A percentile compares a stretch with the other conserved stretches of the same genome.
phyloP scores from a whole-genome alignment of 768 basidiomycete species.

The Mycena galopus region DNA sequence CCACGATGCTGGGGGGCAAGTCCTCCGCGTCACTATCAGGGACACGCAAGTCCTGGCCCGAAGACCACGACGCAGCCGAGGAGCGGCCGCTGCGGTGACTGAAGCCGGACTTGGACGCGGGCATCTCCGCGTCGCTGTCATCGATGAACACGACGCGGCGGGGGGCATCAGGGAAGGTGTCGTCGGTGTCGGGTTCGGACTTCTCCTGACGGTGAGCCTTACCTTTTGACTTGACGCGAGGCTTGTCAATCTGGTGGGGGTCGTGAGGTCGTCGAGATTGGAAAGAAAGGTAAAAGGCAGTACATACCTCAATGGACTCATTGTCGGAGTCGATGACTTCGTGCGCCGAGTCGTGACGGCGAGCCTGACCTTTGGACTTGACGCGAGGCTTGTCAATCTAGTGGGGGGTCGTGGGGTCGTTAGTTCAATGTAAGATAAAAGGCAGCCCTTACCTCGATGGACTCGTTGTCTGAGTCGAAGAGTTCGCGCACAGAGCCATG shows the following conservation, averaged over 20 bases:
- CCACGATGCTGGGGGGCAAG: not conserved
- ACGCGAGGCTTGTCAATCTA: not conserved
- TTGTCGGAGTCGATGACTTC: too few relatives aligned
- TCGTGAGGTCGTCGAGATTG: too few relatives aligned
- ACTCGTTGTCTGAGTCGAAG: not conserved
- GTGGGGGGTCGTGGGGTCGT: not conserved
- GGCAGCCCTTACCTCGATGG: not conserved
- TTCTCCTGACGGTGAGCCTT: not conserved
- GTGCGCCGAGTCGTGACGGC: too few relatives aligned
- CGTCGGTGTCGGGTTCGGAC: conserved; percentile 1
- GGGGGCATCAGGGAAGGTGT: not conserved
- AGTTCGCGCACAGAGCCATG: not conserved
- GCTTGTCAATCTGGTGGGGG: too few relatives aligned
- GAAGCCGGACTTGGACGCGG: not conserved
- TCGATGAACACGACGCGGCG: not conserved
- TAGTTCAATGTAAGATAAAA: not conserved
- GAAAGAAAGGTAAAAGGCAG: too few relatives aligned
- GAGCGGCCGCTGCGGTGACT: not conserved
- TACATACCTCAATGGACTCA: too few relatives aligned
- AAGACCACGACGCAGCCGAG: not conserved
- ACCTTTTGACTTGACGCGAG: too few relatives aligned
- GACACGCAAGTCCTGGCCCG: not conserved
- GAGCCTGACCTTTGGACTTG: too few relatives aligned
- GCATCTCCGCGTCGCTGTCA: not conserved
- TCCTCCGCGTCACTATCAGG: not conserved